Percentiles rank a stretch among this genome's conserved stretches.
Conservation (phyloP, 805 yeast species). For the Teunomyces aglyptinius region DNA sequence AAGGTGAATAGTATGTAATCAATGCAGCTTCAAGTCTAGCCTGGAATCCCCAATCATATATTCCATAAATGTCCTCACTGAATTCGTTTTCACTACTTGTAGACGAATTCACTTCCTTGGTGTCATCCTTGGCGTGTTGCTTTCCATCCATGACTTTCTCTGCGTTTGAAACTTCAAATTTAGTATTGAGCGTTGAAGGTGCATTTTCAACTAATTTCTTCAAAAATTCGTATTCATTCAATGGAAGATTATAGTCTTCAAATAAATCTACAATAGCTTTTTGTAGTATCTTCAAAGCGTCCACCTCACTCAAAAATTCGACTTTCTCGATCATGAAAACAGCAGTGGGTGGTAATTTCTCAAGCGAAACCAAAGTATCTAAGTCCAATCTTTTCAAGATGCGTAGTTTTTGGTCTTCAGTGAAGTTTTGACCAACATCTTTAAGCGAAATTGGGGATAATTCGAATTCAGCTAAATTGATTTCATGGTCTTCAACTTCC, state of each 20-base stretch:
- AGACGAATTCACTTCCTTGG: neutral
- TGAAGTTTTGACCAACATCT: slow-evolving; percentile 24
- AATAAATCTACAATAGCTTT: slow-evolving; percentile 39
- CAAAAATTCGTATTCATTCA: slow-evolving; percentile 25
- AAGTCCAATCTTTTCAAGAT: slow-evolving; percentile 26
- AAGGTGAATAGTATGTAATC: slow-evolving; percentile 40
- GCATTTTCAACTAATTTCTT: slow-evolving; percentile 15
- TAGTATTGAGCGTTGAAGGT: neutral
- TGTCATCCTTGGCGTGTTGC: neutral
- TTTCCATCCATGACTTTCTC: neutral
- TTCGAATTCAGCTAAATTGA: slow-evolving; percentile 12
- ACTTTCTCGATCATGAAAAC: slow-evolving; percentile 43
- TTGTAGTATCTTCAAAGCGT: slow-evolving; percentile 39
- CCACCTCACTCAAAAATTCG: slow-evolving; percentile 31
- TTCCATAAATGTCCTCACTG: neutral
- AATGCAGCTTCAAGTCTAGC: slow-evolving; percentile 36
- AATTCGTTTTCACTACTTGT: neutral
- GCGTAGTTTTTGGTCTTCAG: slow-evolving; percentile 23
- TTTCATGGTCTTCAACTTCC: slow-evolving; percentile 11
- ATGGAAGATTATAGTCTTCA: slow-evolving; percentile 34
- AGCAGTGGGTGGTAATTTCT: slow-evolving; percentile 29
- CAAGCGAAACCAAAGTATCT: slow-evolving; percentile 24
- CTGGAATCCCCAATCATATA: slow-evolving; percentile 36
- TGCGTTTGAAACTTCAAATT: neutral
- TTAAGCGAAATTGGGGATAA: slow-evolving; percentile 23